Evolutionary conservation across 169 alveolate species (phyloP).

Genomic region (Condylostoma magnum): DNA sequence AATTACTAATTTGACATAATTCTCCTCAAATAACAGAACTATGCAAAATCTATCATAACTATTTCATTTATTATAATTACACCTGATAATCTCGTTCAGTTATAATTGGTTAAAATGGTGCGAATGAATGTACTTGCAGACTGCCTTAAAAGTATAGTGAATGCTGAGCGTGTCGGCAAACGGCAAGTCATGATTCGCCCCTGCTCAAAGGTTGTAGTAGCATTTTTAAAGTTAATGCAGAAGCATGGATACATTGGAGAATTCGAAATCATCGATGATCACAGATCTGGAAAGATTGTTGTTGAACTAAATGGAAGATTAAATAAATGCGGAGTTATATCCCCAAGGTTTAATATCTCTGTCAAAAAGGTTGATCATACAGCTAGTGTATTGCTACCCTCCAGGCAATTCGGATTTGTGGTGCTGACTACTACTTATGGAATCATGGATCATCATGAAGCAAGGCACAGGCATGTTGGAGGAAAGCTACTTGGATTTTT

Average conservation of each 20-base stretch:
- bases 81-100: no score
- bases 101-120: no score
- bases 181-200: conserved; percentile 98
- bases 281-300: conserved; percentile 97
- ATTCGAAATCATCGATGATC: conserved; percentile 98
- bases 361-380: conserved; percentile 91
- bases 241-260: conserved; percentile 98
- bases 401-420: conserved; percentile 99
- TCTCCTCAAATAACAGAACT: no score
- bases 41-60: no score
- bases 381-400: conserved; percentile 95
- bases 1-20: no score
- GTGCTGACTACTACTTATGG: conserved; percentile 98
- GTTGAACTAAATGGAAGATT: conserved; percentile 97
- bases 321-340: conserved; percentile 99
- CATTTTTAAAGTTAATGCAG: conserved; percentile 97
- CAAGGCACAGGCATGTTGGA: conserved; percentile 99
- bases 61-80: no score
- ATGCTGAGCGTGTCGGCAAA: conserved; percentile 99
- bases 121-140: conserved; percentile 97
- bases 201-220: conserved; percentile 95
- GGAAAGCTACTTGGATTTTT: conserved; percentile 99
- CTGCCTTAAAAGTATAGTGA: conserved; percentile 95
- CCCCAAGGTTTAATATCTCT: conserved; percentile 92
- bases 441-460: conserved; percentile 98